A percentile compares a stretch with the other conserved stretches of the same genome.
phyloP scores from a whole-genome alignment of 345 rosid species.

The Aquilaria sinensis region DNA sequence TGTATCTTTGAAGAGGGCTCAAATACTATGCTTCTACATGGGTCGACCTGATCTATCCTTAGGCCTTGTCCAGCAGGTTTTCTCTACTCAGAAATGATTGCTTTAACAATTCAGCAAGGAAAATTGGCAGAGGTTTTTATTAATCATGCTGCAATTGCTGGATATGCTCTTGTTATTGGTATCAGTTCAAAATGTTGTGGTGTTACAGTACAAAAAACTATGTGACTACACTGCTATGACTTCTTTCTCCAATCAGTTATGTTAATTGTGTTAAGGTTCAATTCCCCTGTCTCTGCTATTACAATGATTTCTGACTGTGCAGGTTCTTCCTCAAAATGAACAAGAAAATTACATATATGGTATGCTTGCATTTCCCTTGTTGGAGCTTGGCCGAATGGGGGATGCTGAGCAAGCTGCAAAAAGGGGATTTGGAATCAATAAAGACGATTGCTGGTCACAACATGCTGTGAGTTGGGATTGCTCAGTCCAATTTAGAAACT shows the following conservation, averaged over 20 bases:
- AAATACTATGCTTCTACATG: conserved; percentile 68
- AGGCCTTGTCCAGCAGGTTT: conserved; percentile 62
- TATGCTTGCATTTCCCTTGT: conserved; percentile 77
- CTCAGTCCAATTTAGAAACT: conserved; percentile 1
- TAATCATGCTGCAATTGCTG: no score
- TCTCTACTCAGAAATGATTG: conserved; percentile 10
- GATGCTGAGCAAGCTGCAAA: conserved; percentile 82
- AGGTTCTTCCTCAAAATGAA: conserved; percentile 67
- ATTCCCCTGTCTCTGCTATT: not conserved
- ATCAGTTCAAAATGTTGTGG: not conserved
- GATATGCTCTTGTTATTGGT: no score
- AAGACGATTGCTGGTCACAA: conserved; percentile 75
- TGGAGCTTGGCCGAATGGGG: conserved; percentile 75
- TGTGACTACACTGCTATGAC: not conserved
- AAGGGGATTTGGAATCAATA: conserved; percentile 65
- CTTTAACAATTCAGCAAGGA: not conserved
- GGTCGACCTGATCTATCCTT: conserved; percentile 59
- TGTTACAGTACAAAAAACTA: not conserved
- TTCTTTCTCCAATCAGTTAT: not conserved
- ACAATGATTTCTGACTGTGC: conserved; percentile 11
- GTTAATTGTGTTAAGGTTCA: not conserved
- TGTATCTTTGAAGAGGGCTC: conserved; percentile 70
- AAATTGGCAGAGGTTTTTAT: no score
- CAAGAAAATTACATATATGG: conserved; percentile 67
- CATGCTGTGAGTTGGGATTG: conserved; percentile 60